Conservation (phyloP, 352 stramenopile genomes). For the Pythium sp. region DNA sequence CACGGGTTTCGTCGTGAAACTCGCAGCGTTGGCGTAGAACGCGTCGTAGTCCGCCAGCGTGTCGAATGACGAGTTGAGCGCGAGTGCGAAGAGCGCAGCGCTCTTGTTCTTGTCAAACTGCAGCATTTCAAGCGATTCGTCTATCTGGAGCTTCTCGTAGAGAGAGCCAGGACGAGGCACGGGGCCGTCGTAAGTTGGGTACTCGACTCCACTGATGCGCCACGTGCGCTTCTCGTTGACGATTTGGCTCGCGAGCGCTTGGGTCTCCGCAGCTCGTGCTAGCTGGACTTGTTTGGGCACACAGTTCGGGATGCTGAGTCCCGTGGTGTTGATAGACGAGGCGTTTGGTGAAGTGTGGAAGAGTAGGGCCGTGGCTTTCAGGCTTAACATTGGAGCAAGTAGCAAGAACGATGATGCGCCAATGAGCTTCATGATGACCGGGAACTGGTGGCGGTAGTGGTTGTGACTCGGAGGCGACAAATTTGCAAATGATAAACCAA, state of each 20-base stretch:
- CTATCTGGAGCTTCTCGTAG: neutral
- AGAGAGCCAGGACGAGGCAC: slow-evolving; percentile 28
- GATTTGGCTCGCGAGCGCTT: slow-evolving; percentile 9
- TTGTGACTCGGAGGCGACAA: neutral
- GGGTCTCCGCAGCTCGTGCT: neutral
- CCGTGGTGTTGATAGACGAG: neutral
- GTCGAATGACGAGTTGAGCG: slow-evolving; percentile 11
- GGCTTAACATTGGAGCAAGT: neutral
- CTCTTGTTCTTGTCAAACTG: slow-evolving; percentile 8
- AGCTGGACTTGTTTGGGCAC: neutral
- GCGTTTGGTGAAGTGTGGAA: neutral
- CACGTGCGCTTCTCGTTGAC: slow-evolving; percentile 10
- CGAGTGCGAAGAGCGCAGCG: neutral
- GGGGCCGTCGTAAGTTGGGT: slow-evolving; percentile 34
- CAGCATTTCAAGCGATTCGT: neutral
- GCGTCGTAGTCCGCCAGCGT: slow-evolving; percentile 7
- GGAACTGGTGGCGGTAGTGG: neutral
- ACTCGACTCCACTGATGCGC: slow-evolving; percentile 4
- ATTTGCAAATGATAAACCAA: neutral
- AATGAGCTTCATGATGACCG: neutral
- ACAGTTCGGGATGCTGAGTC: slow-evolving; percentile 3
- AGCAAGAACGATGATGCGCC: neutral
- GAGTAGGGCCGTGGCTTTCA: neutral
- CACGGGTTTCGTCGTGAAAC: slow-evolving; percentile 10
- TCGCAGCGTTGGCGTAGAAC: slow-evolving; percentile 10